Conservation (phyloP, 2,329 filamentous ascomycete genomes). For the Pyrenochaeta sp. region DNA sequence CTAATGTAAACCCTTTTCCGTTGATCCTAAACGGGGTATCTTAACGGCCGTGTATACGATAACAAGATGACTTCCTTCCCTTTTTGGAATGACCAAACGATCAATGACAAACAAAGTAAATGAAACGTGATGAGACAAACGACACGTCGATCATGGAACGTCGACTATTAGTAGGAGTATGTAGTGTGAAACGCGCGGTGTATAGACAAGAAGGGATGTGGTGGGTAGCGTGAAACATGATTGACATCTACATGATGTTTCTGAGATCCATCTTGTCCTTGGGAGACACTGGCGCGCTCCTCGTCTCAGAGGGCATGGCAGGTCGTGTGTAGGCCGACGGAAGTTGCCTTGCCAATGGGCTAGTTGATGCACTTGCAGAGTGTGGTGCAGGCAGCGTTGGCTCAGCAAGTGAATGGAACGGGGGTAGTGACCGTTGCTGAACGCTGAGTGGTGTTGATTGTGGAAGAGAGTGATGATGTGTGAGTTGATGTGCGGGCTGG, state of each 20-base stretch:
- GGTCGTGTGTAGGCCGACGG: conserved; percentile 40
- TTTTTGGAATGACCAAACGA: conserved; percentile 13
- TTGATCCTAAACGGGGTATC: conserved; percentile 24
- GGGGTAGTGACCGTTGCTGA: conserved; percentile 40
- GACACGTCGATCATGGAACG: conserved; percentile 14
- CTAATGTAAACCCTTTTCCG: conserved; percentile 3
- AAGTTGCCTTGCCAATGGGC: conserved; percentile 43
- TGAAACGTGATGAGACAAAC: conserved; percentile 15
- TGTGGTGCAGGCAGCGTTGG: conserved; percentile 37
- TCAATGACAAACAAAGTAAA: not conserved
- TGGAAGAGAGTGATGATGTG: conserved; percentile 44
- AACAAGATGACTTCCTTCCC: conserved; percentile 2
- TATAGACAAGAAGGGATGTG: conserved; percentile 34
- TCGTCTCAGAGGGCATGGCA: conserved; percentile 27
- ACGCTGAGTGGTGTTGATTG: conserved; percentile 33
- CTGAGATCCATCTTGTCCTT: conserved; percentile 45
- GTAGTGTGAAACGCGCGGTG: conserved; percentile 15
- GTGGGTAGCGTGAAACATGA: conserved; percentile 30
- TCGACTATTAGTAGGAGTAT: conserved; percentile 26
- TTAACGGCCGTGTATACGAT: conserved; percentile 15
- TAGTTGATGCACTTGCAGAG: conserved; percentile 27
- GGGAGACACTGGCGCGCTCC: conserved; percentile 45
- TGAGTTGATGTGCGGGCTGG: conserved; percentile 39
- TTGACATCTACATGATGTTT: conserved; percentile 42
- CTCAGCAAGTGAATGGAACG: conserved; percentile 44